phyloP scores from a whole-genome alignment of 2,329 filamentous ascomycete genomes.

The Epichloe typhina region DNA sequence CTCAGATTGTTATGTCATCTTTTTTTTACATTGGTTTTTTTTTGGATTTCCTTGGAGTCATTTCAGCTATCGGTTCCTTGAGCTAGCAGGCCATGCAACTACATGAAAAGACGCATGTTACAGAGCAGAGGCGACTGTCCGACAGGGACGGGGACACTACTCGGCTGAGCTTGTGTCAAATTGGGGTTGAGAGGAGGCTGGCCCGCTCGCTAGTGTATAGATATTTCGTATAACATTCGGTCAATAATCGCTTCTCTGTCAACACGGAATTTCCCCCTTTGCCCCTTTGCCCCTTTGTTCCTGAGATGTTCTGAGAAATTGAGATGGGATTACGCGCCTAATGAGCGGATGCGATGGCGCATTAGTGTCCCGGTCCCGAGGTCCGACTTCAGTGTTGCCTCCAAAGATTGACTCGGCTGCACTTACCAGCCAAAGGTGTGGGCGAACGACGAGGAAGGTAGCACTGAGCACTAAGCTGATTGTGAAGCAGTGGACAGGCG shows the following conservation, averaged over 20 bases:
- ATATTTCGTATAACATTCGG: conserved; percentile 17
- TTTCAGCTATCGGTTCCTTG: neutral
- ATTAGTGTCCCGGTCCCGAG: no score
- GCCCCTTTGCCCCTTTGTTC: neutral
- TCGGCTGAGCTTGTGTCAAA: neutral
- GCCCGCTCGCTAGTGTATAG: conserved; percentile 22
- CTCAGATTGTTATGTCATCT: conserved; percentile 21
- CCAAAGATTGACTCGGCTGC: neutral
- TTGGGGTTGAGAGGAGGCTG: conserved; percentile 14
- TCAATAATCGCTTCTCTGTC: conserved; percentile 17
- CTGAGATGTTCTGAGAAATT: neutral
- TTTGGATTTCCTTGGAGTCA: neutral
- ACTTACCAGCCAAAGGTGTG: neutral
- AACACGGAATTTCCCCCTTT: neutral
- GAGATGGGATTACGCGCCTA: neutral
- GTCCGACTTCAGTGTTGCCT: no score
- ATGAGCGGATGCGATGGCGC: neutral
- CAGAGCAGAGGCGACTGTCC: neutral
- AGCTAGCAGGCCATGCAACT: conserved; percentile 3
- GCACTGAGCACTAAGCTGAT: neutral
- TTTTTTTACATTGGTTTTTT: neutral
- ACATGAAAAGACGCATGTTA: neutral
- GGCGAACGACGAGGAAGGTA: neutral
- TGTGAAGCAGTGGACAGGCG: no score
- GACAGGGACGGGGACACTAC: neutral